phyloP scores from a whole-genome alignment of 148 eudicot genomes.

The Talinum fruticosum region DNA sequence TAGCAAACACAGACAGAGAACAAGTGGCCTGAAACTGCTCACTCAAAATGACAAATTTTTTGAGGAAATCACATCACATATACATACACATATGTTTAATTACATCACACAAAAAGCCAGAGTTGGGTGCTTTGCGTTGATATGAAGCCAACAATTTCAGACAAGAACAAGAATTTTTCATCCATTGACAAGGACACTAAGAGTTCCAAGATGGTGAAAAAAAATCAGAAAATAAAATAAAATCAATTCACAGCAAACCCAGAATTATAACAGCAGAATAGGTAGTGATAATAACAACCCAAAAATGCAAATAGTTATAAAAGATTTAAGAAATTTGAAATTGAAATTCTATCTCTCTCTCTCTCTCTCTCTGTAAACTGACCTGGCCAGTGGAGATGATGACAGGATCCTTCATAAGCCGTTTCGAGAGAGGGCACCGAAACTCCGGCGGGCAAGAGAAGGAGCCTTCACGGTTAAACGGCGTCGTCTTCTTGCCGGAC shows the following conservation, averaged over 20 bases:
- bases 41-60: constrained; percentile 18
- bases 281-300: background rate
- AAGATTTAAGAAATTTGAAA: background rate
- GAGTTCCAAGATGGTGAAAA: background rate
- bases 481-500: constrained; percentile 27
- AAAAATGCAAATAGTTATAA: background rate
- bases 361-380: background rate
- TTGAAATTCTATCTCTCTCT: background rate
- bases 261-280: background rate
- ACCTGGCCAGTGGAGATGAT: constrained; percentile 82
- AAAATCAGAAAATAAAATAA: background rate
- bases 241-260: background rate
- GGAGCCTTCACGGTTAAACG: constrained; percentile 23
- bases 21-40: constrained; percentile 21
- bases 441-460: constrained; percentile 54
- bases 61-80: constrained; percentile 10
- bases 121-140: constrained; percentile 27
- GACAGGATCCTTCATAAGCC: constrained; percentile 86
- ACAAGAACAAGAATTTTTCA: constrained; percentile 19
- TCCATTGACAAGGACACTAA: constrained; percentile 8
- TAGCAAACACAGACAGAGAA: constrained; percentile 9
- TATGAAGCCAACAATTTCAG: constrained; percentile 15
- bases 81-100: background rate
- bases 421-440: constrained; percentile 79
- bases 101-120: constrained; percentile 14